A percentile compares a stretch with the other conserved stretches of the same genome.
Evolutionary conservation across 805 yeast genomes (phyloP).

Genomic region (Candida loeiensis): DNA sequence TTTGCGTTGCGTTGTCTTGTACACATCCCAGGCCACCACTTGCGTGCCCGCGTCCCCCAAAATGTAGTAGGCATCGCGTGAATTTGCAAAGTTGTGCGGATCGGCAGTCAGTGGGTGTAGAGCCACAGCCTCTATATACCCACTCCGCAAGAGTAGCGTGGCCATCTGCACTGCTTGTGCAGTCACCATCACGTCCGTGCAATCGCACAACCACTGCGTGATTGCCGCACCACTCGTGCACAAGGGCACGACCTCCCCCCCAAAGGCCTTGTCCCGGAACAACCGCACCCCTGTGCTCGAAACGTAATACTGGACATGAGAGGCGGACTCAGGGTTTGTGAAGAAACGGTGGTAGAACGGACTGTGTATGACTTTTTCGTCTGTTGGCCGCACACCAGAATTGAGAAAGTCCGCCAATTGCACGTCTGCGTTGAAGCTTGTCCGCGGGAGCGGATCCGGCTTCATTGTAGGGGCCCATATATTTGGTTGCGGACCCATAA

Average conservation of each 20-base stretch:
- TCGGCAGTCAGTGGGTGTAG: slow-evolving; percentile 31
- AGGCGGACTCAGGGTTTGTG: slow-evolving; percentile 84
- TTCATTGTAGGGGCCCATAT: slow-evolving; percentile 58
- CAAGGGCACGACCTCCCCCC: slow-evolving; percentile 29
- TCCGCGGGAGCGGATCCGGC: slow-evolving; percentile 37
- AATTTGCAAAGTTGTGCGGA: slow-evolving; percentile 23
- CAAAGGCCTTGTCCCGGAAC: slow-evolving; percentile 41
- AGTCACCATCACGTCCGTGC: slow-evolving; percentile 63
- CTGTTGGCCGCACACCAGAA: background rate
- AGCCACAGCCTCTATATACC: slow-evolving; percentile 45
- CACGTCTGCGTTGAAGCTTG: background rate
- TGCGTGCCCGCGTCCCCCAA: slow-evolving; percentile 42
- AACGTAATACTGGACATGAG: slow-evolving; percentile 75
- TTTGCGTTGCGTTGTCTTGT: too few relatives aligned
- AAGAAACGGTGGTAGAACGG: slow-evolving; percentile 76
- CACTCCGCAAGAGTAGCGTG: slow-evolving; percentile 44
- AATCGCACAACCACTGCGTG: slow-evolving; percentile 87
- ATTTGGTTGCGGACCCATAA: slow-evolving; percentile 68
- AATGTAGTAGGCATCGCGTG: slow-evolving; percentile 41
- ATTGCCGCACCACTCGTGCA: slow-evolving; percentile 73
- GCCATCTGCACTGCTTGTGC: slow-evolving; percentile 55
- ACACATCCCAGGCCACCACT: slow-evolving; percentile 31
- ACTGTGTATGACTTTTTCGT: slow-evolving; percentile 24
- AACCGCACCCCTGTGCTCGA: slow-evolving; percentile 64
- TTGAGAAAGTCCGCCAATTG: background rate